Evolutionary conservation across 805 yeast species (phyloP).

Genomic region (Candida gorgasii): DNA sequence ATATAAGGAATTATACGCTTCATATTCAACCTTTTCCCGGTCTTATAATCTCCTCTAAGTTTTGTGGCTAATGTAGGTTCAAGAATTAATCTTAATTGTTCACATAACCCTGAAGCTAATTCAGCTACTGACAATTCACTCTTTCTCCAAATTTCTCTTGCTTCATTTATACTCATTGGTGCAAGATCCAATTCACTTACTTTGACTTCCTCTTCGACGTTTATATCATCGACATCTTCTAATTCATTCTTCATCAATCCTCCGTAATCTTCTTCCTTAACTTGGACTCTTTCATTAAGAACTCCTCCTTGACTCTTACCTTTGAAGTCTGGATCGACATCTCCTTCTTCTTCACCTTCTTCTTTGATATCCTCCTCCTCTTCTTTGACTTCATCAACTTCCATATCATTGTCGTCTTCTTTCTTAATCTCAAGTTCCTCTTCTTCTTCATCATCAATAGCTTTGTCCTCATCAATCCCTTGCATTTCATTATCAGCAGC

Average conservation of each 20-base stretch:
- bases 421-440: conserved; percentile 24
- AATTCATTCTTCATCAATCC: conserved; percentile 22
- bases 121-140: conserved; percentile 88
- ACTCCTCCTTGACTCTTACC: conserved; percentile 53
- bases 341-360: conserved; percentile 28
- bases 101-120: conserved; percentile 82
- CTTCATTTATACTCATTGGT: conserved; percentile 58
- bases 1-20: conserved; percentile 96
- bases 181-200: conserved; percentile 31
- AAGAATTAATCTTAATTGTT: conserved; percentile 86
- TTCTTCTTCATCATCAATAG: conserved; percentile 68
- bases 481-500: conserved; percentile 80
- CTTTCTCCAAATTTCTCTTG: conserved; percentile 76
- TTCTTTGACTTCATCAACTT: conserved; percentile 34
- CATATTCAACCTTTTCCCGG: conserved; percentile 97
- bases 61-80: conserved; percentile 98
- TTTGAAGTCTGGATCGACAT: conserved; percentile 39
- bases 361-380: conserved; percentile 23
- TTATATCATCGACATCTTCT: conserved; percentile 19
- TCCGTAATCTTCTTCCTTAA: conserved; percentile 31
- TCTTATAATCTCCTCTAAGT: conserved; percentile 90
- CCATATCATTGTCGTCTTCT: conserved; percentile 32
- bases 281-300: conserved; percentile 46
- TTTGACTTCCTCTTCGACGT: conserved; percentile 19
- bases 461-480: conserved; percentile 74